Evolutionary conservation across 169 alveolate species (phyloP).

Genomic region (Eimeria acervulina): DNA sequence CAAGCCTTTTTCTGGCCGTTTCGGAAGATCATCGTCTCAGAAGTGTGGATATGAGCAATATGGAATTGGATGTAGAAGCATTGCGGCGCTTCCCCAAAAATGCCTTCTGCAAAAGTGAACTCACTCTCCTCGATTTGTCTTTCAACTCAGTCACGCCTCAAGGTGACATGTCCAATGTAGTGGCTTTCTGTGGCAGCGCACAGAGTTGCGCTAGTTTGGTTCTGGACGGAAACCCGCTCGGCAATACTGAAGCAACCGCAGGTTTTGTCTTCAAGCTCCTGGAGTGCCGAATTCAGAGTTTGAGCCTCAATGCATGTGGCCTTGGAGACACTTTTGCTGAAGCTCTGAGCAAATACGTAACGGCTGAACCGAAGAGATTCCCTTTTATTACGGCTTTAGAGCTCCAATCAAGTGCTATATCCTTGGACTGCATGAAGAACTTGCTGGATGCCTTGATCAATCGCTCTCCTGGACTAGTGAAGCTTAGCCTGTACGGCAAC

Average conservation of each 20-base stretch:
- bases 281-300: constrained; percentile 14
- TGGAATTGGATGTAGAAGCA: constrained; percentile 40
- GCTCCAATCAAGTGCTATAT: constrained; percentile 38
- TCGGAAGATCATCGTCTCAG: constrained; percentile 35
- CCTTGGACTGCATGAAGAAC: constrained; percentile 52
- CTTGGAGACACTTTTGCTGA: constrained; percentile 59
- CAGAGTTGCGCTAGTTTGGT: constrained; percentile 28
- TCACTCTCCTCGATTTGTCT: constrained; percentile 34
- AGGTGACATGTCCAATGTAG: background rate
- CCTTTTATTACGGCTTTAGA: constrained; percentile 57
- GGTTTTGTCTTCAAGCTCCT: constrained; percentile 44
- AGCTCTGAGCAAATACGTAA: constrained; percentile 16
- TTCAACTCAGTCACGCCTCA: constrained; percentile 4
- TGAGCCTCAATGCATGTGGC: constrained; percentile 65
- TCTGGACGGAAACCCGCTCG: constrained; percentile 66
- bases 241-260: constrained; percentile 46
- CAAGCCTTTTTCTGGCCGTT: constrained; percentile 6
- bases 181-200: constrained; percentile 73
- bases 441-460: constrained; percentile 26
- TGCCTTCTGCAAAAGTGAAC: constrained; percentile 44
- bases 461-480: constrained; percentile 39
- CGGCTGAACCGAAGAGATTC: constrained; percentile 15
- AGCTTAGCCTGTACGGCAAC: constrained; percentile 43
- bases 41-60: constrained; percentile 72
- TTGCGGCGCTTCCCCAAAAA: constrained; percentile 13